Evolutionary conservation across 169 alveolate genomes (phyloP).

Genomic region (Cryptosporidium tyzzeri): DNA sequence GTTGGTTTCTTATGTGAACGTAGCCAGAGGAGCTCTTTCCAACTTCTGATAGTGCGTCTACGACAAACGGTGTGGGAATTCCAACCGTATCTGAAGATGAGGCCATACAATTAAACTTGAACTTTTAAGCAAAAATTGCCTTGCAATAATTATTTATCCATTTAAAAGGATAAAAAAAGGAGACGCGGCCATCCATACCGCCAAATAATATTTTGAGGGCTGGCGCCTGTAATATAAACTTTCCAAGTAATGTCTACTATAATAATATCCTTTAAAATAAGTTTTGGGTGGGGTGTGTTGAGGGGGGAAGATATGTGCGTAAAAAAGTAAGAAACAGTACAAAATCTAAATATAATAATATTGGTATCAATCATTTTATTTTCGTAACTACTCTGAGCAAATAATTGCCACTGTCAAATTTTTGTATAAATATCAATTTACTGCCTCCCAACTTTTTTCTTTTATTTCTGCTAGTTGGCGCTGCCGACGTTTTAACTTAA

Average conservation of each 20-base stretch:
- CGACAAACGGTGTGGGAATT: slow-evolving; percentile 77
- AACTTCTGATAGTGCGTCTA: slow-evolving; percentile 77
- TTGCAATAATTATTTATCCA: slow-evolving; percentile 47
- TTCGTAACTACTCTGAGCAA: background rate
- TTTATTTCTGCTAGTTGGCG: background rate
- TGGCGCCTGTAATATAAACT: background rate
- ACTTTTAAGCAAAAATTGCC: slow-evolving; percentile 45
- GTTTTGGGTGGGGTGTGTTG: background rate
- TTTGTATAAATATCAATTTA: too few relatives aligned
- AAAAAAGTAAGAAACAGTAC: background rate
- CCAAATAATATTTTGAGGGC: background rate
- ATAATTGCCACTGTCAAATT: background rate
- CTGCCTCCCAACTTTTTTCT: background rate
- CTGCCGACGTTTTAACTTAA: background rate
- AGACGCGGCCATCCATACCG: slow-evolving; percentile 75
- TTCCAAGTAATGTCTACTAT: slow-evolving; percentile 32
- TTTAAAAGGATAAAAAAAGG: slow-evolving; percentile 11
- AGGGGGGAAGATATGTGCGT: background rate
- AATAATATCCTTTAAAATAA: background rate
- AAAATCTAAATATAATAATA: background rate
- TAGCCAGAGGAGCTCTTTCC: slow-evolving; percentile 73
- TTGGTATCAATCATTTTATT: background rate
- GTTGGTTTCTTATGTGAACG: slow-evolving; percentile 92
- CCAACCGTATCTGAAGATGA: slow-evolving; percentile 78
- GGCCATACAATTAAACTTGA: slow-evolving; percentile 75